Conservation (phyloP, 495 filamentous ascomycete species). For the Penicillium mononematosum region DNA sequence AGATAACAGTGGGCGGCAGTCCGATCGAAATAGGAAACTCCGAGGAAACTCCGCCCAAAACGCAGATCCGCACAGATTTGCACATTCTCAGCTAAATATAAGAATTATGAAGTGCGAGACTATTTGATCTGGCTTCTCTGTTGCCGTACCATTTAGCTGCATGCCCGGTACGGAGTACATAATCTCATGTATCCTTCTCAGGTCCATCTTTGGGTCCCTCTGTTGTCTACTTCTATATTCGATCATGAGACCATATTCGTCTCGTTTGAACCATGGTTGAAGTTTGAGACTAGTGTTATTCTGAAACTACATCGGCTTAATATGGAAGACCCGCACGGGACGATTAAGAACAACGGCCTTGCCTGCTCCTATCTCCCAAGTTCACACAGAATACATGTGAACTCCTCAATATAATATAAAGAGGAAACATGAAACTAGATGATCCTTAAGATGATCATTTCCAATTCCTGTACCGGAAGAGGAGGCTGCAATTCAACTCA, state of each 20-base stretch:
- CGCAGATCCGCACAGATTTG: background rate
- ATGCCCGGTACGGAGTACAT: background rate
- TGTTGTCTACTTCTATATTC: background rate
- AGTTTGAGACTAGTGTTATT: too few species aligned
- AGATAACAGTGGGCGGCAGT: background rate
- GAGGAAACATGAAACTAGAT: background rate
- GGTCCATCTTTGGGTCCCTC: background rate
- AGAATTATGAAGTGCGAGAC: background rate
- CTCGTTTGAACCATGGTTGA: background rate
- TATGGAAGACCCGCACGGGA: background rate
- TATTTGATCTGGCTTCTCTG: background rate
- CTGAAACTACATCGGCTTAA: background rate
- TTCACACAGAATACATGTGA: background rate
- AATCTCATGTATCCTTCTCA: background rate
- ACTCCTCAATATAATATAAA: background rate
- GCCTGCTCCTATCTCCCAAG: background rate
- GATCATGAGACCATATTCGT: background rate
- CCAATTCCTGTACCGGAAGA: background rate
- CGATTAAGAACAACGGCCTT: background rate
- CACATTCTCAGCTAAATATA: background rate
- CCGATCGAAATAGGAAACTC: background rate
- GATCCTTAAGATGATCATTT: slow-evolving; percentile 3
- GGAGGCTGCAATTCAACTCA: background rate
- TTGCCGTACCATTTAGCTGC: background rate
- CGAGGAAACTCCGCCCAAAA: background rate